Evolutionary conservation across 108 stramenopile genomes (phyloP).

Genomic region (Chaetoceros muelleri): DNA sequence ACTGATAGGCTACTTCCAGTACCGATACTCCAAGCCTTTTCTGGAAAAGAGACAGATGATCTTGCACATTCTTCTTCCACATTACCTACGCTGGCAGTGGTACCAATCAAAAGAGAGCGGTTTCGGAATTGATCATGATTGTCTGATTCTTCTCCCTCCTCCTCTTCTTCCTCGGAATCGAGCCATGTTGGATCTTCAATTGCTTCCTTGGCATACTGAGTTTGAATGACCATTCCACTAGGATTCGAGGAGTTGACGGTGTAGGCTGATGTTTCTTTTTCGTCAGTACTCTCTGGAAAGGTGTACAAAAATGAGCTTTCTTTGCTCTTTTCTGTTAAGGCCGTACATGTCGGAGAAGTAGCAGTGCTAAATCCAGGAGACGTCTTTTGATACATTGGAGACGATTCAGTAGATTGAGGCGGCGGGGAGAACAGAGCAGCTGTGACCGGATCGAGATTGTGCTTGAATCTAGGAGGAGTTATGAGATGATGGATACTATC

Average conservation of each 20-base stretch:
- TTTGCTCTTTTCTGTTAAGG: not conserved
- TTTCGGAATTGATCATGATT: not conserved
- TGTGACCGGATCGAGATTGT: too few species aligned
- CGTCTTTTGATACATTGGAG: not conserved
- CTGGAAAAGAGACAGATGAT: too few species aligned
- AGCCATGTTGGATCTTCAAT: not conserved
- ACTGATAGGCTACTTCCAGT: not conserved
- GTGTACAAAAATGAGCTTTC: not conserved
- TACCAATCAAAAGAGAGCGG: not conserved
- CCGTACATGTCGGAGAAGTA: not conserved
- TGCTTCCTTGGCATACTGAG: not conserved
- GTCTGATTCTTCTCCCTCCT: not conserved
- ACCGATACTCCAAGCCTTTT: not conserved
- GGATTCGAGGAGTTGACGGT: not conserved
- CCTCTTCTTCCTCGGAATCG: not conserved
- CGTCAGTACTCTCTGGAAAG: not conserved
- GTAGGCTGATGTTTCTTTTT: not conserved
- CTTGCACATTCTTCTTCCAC: not conserved
- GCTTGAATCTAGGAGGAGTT: constrained; percentile 21
- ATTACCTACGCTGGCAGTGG: not conserved
- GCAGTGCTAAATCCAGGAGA: not conserved
- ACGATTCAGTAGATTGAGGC: not conserved
- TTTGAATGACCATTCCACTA: not conserved
- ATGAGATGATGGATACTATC: constrained; percentile 15
- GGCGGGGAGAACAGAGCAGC: too few species aligned